phyloP scores from a whole-genome alignment of 768 basidiomycete genomes.

The Psilocybe sp. region DNA sequence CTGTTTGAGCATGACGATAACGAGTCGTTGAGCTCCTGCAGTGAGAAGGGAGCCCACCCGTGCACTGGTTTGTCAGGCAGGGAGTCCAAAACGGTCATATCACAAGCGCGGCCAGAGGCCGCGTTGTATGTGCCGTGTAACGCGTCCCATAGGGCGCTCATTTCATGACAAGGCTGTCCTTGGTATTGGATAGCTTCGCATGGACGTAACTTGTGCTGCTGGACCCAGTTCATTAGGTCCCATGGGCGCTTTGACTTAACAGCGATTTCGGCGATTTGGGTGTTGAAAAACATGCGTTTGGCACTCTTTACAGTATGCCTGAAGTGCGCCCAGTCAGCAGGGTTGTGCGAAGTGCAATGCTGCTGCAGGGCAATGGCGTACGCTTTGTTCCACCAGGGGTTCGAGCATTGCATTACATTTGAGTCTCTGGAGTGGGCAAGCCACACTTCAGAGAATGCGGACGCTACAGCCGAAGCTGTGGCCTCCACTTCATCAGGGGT shows the following conservation, averaged over 20 bases:
- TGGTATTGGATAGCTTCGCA: conserved; percentile 9
- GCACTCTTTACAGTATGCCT: background rate
- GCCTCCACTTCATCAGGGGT: too few species aligned
- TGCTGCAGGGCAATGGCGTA: background rate
- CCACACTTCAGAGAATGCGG: too few species aligned
- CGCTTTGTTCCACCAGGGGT: background rate
- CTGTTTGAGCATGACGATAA: background rate
- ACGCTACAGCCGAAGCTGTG: too few species aligned
- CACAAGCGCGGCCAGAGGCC: background rate
- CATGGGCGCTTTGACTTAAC: conserved; percentile 11
- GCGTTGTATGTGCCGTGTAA: conserved; percentile 4
- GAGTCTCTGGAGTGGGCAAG: too few species aligned
- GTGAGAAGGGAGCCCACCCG: conserved; percentile 1
- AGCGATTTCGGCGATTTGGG: conserved; percentile 8
- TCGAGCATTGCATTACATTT: background rate
- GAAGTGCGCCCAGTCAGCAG: background rate
- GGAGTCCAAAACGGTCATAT: background rate
- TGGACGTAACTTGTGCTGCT: conserved; percentile 8
- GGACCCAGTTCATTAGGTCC: conserved; percentile 19
- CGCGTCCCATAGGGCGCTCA: conserved; percentile 3
- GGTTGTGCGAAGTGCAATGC: background rate
- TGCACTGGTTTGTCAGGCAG: background rate
- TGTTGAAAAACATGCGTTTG: conserved; percentile 14
- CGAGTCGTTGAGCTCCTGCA: background rate
- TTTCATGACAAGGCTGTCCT: conserved; percentile 1